Evolutionary conservation across 2,329 filamentous ascomycete species (phyloP), one percentile per base, ranked within the genome.

Genomic region (Arthrobotrys sphaeroides): DNA sequence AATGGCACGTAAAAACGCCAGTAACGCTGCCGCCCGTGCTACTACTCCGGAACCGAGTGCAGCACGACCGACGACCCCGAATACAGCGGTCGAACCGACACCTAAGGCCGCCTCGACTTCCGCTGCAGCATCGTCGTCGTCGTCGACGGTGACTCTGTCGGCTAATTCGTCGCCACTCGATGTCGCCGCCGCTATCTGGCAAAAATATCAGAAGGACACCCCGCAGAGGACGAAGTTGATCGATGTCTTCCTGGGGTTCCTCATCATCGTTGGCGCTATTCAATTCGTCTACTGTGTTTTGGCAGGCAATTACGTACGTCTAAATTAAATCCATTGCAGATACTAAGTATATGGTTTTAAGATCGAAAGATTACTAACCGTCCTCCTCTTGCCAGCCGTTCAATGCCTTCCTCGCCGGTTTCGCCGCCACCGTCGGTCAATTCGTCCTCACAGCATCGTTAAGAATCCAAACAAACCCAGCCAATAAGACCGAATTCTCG

Each of bases 351-450:
- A 38, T 2, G 12, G 4, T 43, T 28, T 18, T 49, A 42, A 60
- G 38, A 42, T 51, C 22, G 22, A 20, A 10, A 33, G 24, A 38
- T 64, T n/a, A 69, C 22, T 20, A 31, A n/a, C 16, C 7, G 10
- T 31, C 24, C 20, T 45, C 43, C 5, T n/a, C n/a, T n/a, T n/a
- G 26, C 18, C 81, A 98, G 94, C 95, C 95, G 7, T 99, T 99
- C 87, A 99, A 99, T 83, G 95, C 96, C 78, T 99, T 99, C 85
- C 89, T 99, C 31, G 92, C 94, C 31, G 96, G 95, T 53, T 99
- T 99, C 85, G 90, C 89, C 77, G 93, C 94, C 13, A 95, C 94
- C 0, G 94, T 99, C 77, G 95, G 95, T 77, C 95, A 99, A 83
- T 99, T 99, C 83, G 95, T 99, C 77, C 88, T 99, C 79, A 97